phyloP scores from a whole-genome alignment of 352 stramenopile species.

The Phytophthora citricola region DNA sequence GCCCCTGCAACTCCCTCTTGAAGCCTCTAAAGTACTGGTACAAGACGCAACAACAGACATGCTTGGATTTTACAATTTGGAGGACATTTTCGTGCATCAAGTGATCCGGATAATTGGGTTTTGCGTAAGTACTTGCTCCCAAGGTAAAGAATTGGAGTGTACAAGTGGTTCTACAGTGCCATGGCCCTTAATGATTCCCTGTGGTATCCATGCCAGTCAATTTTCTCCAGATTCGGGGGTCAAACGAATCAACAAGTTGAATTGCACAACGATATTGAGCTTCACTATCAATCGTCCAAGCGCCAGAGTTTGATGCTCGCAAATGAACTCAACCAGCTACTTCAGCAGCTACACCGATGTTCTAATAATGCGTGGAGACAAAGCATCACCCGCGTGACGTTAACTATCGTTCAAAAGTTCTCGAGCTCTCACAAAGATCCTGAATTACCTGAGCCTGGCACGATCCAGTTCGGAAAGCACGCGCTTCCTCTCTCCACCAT shows the following conservation, averaged over 20 bases:
- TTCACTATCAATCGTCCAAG: slow-evolving; percentile 33
- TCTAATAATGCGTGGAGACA: slow-evolving; percentile 27
- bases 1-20: slow-evolving; percentile 37
- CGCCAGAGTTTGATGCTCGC: slow-evolving; percentile 30
- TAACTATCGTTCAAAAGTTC: slow-evolving; percentile 9
- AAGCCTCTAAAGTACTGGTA: slow-evolving; percentile 28
- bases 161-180: slow-evolving; percentile 12
- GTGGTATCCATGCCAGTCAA: slow-evolving; percentile 40
- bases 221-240: slow-evolving; percentile 29
- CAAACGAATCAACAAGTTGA: slow-evolving; percentile 10
- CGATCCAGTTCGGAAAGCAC: slow-evolving; percentile 35
- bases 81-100: slow-evolving; percentile 54
- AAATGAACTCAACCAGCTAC: slow-evolving; percentile 41
- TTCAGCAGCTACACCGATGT: slow-evolving; percentile 22
- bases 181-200: slow-evolving; percentile 38
- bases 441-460: neutral
- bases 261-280: slow-evolving; percentile 29
- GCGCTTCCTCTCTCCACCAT: slow-evolving; percentile 22
- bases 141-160: neutral
- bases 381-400: slow-evolving; percentile 13
- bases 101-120: slow-evolving; percentile 58
- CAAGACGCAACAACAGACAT: neutral
- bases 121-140: slow-evolving; percentile 37
- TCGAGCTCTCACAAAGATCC: neutral
- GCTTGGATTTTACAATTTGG: slow-evolving; percentile 34